Evolutionary conservation across 768 basidiomycete genomes (phyloP), one percentile per base, ranked within the genome.

Genomic region (Russula compacta): DNA sequence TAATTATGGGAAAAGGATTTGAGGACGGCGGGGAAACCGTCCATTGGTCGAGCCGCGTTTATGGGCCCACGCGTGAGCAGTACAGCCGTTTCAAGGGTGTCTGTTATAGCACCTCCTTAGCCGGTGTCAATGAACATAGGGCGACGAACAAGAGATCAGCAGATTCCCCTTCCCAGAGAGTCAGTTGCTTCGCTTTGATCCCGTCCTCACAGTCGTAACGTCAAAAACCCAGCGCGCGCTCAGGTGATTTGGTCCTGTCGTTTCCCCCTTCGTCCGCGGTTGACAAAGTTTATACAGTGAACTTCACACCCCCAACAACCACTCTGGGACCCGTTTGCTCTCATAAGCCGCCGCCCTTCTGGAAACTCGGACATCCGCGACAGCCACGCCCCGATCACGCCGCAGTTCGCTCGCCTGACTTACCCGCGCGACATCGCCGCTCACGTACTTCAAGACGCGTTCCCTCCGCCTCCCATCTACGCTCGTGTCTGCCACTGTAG

Each of bases 91-190:
- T 59, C 61, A 63, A 63, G 64, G 64, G 61, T 63, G 61, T 65
- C 64, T 56, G 55, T 62, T 57, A 62, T 59, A 61, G 59, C 55
- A 61, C 63, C 54, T 62, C 54, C 36, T 63, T 56, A 66, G 64
- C 64, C 64, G 64, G 64, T 66, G 64, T 66, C 64, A 65, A 64
- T 62, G 63, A 63, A 60, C 39, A 53, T 66, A 56, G 56, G 61
- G 61, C 64, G 50, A 63, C 61, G 53, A 63, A 64, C 64, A 59
- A 48, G 61, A 48, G 64, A 65, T 65, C 56, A 64, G 51, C 64
- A 65, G 57, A 65, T 65, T 58, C 61, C 64, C 61, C 61, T 65
- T 63, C 64, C 36, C 50, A 62, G 56, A 55, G 50, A 38, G 47
- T 33, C 56, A 57, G 44, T 40, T 63, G 49, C 63, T 64, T 64